phyloP scores from a whole-genome alignment of 164 flowering plant species.

The Kingdonia uniflora region DNA sequence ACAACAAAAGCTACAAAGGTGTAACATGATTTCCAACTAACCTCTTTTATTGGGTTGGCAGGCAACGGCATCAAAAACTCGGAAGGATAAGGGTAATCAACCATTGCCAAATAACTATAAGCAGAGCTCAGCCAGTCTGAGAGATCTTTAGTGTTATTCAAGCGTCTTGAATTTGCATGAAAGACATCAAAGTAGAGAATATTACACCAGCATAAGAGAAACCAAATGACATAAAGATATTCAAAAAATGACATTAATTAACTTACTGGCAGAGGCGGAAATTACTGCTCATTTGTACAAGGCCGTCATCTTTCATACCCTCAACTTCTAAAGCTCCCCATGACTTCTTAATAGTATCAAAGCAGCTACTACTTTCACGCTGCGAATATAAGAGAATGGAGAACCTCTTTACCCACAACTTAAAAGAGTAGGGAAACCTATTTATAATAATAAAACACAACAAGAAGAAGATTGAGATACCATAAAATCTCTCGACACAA shows the following conservation, averaged over 20 bases:
- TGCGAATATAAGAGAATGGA: conserved; percentile 9
- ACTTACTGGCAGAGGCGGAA: conserved; percentile 65
- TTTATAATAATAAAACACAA: not conserved
- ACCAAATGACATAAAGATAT: too few species aligned
- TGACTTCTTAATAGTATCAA: conserved; percentile 60
- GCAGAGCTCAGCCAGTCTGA: conserved; percentile 69
- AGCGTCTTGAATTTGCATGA: conserved; percentile 36
- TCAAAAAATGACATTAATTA: not conserved
- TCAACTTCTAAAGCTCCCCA: conserved; percentile 45
- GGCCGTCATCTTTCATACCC: conserved; percentile 47
- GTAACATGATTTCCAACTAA: conserved; percentile 12
- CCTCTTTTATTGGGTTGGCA: conserved; percentile 85
- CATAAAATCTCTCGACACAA: conserved; percentile 63
- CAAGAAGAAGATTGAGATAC: conserved; percentile 19
- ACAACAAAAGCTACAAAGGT: too few species aligned
- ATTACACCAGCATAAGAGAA: not conserved
- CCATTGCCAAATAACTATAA: conserved; percentile 88
- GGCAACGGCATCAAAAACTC: conserved; percentile 82
- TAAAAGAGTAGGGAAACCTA: not conserved
- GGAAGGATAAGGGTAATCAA: conserved; percentile 74
- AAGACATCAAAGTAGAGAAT: not conserved
- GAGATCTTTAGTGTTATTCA: conserved; percentile 43
- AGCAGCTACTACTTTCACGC: conserved; percentile 80
- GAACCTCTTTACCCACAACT: too few species aligned
- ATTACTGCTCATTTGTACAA: conserved; percentile 37